Evolutionary conservation across 2,329 filamentous ascomycete genomes (phyloP).

Genomic region (Fusarium sp.): DNA sequence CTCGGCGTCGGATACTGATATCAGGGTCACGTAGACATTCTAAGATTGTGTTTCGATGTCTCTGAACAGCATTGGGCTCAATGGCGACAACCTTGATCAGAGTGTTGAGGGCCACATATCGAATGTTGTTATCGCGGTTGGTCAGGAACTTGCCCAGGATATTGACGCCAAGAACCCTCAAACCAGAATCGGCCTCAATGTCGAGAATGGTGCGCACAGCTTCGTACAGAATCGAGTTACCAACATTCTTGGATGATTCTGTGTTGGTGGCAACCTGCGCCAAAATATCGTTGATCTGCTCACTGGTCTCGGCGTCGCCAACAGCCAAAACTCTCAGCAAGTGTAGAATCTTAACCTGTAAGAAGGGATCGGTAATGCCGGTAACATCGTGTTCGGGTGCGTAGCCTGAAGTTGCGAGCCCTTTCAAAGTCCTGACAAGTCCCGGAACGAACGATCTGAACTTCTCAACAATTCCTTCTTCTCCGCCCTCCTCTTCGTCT

Average conservation of each 20-base stretch:
- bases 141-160: slow-evolving; percentile 97
- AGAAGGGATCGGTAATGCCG: slow-evolving; percentile 95
- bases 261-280: slow-evolving; percentile 98
- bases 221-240: slow-evolving; percentile 98
- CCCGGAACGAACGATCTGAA: slow-evolving; percentile 88
- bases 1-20: slow-evolving; percentile 94
- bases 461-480: slow-evolving; percentile 88
- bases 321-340: slow-evolving; percentile 86
- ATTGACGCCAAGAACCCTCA: slow-evolving; percentile 95
- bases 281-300: slow-evolving; percentile 98
- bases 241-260: slow-evolving; percentile 97
- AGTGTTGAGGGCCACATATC: slow-evolving; percentile 97
- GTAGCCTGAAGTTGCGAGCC: slow-evolving; percentile 93
- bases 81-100: slow-evolving; percentile 98
- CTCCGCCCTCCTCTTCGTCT: slow-evolving; percentile 91
- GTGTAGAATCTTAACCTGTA: slow-evolving; percentile 95
- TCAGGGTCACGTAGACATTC: slow-evolving; percentile 97
- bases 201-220: slow-evolving; percentile 96
- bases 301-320: slow-evolving; percentile 87
- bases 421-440: slow-evolving; percentile 90
- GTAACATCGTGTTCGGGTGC: slow-evolving; percentile 98
- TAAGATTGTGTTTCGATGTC: slow-evolving; percentile 96
- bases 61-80: slow-evolving; percentile 95
- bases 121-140: slow-evolving; percentile 99
- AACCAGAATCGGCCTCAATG: slow-evolving; percentile 95